phyloP scores from a whole-genome alignment of 2,329 filamentous ascomycete species.

The Nigrospora oryzae region DNA sequence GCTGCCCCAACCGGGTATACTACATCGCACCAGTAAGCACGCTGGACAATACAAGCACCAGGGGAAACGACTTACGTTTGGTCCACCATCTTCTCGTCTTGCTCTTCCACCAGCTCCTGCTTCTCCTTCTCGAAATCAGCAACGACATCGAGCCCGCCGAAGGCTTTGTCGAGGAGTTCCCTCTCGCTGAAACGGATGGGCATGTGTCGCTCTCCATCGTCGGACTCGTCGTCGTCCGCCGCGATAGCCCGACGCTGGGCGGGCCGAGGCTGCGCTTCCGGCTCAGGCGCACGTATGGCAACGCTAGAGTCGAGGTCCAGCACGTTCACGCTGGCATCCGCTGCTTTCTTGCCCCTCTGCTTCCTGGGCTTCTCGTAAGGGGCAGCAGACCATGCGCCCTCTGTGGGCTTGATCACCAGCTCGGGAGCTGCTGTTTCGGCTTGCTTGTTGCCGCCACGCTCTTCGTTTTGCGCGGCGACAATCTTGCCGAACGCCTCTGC shows the following conservation, averaged over 20 bases:
- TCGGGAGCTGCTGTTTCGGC: not conserved
- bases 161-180: slow-evolving; percentile 71
- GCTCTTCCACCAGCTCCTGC: slow-evolving; percentile 57
- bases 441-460: not conserved
- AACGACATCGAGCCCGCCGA: slow-evolving; percentile 80
- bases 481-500: slow-evolving; percentile 1
- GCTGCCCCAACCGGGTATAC: slow-evolving; percentile 84
- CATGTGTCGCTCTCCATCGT: slow-evolving; percentile 40
- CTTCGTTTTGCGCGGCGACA: not conserved
- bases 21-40: no score
- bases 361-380: slow-evolving; percentile 11
- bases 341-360: slow-evolving; percentile 14
- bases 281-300: slow-evolving; percentile 13
- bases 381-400: slow-evolving; percentile 20
- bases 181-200: slow-evolving; percentile 51
- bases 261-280: slow-evolving; percentile 1
- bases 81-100: slow-evolving; percentile 76
- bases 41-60: no score
- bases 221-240: slow-evolving; percentile 27
- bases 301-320: slow-evolving; percentile 19
- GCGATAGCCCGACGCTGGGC: slow-evolving; percentile 15
- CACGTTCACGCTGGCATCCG: slow-evolving; percentile 11
- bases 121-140: slow-evolving; percentile 79
- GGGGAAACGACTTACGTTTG: slow-evolving; percentile 37
- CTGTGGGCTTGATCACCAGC: slow-evolving; percentile 18